Evolutionary conservation across 2,329 filamentous ascomycete species (phyloP).

Genomic region (Mariannaea elegans): DNA sequence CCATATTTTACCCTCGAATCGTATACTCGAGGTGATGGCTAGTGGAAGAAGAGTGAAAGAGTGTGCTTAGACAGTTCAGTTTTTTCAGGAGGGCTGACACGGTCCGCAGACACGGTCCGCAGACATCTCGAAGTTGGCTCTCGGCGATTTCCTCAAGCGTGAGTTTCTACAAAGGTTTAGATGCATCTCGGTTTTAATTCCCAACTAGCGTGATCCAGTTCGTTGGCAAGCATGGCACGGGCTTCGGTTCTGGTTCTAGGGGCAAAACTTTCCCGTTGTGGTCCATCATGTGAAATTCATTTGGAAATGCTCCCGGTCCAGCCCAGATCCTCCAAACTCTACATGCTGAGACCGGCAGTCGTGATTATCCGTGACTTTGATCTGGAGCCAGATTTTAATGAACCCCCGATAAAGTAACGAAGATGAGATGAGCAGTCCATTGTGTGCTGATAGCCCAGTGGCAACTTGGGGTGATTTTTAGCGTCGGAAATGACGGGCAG

Average conservation of each 20-base stretch:
- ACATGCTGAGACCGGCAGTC: not conserved
- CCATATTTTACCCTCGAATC: slow-evolving; percentile 14
- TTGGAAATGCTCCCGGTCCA: not conserved
- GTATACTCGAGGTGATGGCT: not conserved
- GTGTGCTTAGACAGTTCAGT: not conserved
- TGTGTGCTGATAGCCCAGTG: too few relatives aligned
- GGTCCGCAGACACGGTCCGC: not conserved
- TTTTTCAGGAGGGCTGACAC: not conserved
- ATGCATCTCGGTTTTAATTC: not conserved
- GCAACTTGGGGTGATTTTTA: not conserved
- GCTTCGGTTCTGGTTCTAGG: too few relatives aligned
- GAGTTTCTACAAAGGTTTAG: not conserved
- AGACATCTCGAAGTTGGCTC: not conserved
- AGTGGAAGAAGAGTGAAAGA: not conserved
- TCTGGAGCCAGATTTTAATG: too few relatives aligned
- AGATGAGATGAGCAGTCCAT: too few relatives aligned
- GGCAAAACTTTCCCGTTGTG: not conserved
- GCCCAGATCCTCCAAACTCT: not conserved
- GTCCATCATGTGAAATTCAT: not conserved
- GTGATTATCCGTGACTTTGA: too few relatives aligned
- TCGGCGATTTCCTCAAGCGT: slow-evolving; percentile 8
- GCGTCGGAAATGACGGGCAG: not conserved
- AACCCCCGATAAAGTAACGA: too few relatives aligned
- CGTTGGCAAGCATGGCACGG: too few relatives aligned
- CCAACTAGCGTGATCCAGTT: not conserved